Conservation (phyloP, 2,329 filamentous ascomycete species). For the Myriosclerotinia duriaeana region DNA sequence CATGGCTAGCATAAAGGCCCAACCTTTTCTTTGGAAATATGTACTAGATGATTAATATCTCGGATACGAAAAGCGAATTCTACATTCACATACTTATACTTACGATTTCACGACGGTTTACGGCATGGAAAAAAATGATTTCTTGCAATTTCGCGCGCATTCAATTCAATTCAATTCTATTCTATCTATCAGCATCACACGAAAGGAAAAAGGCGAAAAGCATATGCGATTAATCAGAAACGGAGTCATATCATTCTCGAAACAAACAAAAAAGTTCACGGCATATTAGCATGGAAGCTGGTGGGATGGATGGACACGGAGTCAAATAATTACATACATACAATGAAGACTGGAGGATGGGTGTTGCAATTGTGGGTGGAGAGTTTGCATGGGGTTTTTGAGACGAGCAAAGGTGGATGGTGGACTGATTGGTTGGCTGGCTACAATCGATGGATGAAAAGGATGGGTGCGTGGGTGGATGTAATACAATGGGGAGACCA, state of each 20-base stretch:
- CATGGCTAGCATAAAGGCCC: conserved; percentile 37
- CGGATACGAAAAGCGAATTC: neutral
- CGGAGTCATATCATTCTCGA: neutral
- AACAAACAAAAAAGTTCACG: neutral
- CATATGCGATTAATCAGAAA: neutral
- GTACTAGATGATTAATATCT: neutral
- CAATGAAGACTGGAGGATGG: neutral
- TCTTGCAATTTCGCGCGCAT: neutral
- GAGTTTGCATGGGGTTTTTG: neutral
- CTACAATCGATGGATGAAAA: too few species aligned
- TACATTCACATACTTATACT: neutral
- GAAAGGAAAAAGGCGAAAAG: neutral
- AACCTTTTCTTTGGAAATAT: neutral
- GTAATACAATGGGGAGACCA: too few species aligned
- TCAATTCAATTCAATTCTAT: neutral
- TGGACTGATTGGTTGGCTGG: too few species aligned
- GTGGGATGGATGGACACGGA: neutral
- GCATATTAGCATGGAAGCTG: neutral
- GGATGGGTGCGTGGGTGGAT: too few species aligned
- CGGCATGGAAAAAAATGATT: neutral
- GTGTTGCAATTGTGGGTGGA: neutral
- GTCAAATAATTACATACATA: conserved; percentile 2
- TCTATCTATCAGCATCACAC: too few species aligned
- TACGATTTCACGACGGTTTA: neutral
- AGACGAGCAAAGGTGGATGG: too few species aligned